Evolutionary conservation across 176 grass and related monocot genomes (phyloP).

Genomic region (Tillandsia fasciculata): DNA sequence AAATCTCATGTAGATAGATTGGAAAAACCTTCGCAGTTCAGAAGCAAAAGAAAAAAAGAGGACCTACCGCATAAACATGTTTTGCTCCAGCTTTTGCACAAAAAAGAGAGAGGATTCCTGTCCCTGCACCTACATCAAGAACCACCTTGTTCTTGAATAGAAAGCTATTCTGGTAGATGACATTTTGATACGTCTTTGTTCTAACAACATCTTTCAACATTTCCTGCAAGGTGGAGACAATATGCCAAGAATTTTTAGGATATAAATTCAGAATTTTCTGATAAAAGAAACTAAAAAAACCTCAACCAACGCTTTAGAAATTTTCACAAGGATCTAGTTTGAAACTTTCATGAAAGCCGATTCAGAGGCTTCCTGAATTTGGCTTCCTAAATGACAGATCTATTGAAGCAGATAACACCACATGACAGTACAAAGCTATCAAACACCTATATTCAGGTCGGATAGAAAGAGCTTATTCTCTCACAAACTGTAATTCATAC

Average conservation of each 20-base stretch:
- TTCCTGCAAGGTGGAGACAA: slow-evolving; percentile 43
- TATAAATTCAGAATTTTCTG: neutral
- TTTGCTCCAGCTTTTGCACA: slow-evolving; percentile 95
- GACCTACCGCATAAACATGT: slow-evolving; percentile 90
- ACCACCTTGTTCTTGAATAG: slow-evolving; percentile 94
- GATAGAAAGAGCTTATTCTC: too few species aligned
- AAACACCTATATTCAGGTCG: too few species aligned
- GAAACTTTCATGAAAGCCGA: neutral
- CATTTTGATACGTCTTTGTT: slow-evolving; percentile 89
- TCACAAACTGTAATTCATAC: too few species aligned
- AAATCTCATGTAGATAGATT: neutral
- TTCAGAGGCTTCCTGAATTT: neutral
- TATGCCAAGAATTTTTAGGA: slow-evolving; percentile 4
- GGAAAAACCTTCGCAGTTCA: neutral
- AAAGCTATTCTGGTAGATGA: slow-evolving; percentile 76
- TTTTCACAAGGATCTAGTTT: neutral
- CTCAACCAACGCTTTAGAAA: neutral
- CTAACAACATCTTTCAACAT: slow-evolving; percentile 91
- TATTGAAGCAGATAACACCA: neutral
- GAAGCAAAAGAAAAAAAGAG: neutral
- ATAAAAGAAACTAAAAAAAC: neutral
- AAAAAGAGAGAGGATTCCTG: slow-evolving; percentile 91
- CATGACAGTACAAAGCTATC: neutral
- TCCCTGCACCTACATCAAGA: slow-evolving; percentile 92
- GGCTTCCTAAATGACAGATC: neutral